Percentiles rank a stretch among this genome's conserved stretches.
Evolutionary conservation across 129 eudicot species (phyloP).

Genomic region (Apium graveolens): DNA sequence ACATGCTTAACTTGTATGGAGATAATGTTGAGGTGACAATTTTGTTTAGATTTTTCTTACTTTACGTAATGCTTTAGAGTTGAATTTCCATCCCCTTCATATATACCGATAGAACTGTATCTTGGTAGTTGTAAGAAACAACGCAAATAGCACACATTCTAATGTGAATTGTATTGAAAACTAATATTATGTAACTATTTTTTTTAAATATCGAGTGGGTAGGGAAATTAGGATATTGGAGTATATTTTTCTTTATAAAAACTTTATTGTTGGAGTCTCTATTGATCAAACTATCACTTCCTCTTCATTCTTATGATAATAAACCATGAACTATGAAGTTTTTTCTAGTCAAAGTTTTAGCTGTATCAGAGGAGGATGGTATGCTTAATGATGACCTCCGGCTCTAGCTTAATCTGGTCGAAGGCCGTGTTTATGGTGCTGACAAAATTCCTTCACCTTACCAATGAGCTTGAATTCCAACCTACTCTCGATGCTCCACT

Average conservation of each 20-base stretch:
- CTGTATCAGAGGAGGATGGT: neutral
- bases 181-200: neutral
- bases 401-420: neutral
- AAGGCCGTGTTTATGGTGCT: neutral
- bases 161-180: neutral
- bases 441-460: neutral
- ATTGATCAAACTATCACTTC: too few species aligned
- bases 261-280: too few species aligned
- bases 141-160: neutral
- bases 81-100: neutral
- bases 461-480: neutral
- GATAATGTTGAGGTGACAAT: conserved; percentile 95
- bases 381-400: neutral
- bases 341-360: neutral
- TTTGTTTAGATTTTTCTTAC: too few species aligned
- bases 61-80: neutral
- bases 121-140: neutral
- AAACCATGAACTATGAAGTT: neutral
- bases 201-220: too few species aligned
- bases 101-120: neutral
- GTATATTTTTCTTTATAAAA: too few species aligned
- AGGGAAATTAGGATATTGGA: neutral
- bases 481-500: neutral
- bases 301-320: neutral
- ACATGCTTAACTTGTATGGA: conserved; percentile 90